Evolutionary conservation across 345 rosid genomes (phyloP), one percentile per base, ranked within the genome.

Genomic region (Gossypium herbaceum): DNA sequence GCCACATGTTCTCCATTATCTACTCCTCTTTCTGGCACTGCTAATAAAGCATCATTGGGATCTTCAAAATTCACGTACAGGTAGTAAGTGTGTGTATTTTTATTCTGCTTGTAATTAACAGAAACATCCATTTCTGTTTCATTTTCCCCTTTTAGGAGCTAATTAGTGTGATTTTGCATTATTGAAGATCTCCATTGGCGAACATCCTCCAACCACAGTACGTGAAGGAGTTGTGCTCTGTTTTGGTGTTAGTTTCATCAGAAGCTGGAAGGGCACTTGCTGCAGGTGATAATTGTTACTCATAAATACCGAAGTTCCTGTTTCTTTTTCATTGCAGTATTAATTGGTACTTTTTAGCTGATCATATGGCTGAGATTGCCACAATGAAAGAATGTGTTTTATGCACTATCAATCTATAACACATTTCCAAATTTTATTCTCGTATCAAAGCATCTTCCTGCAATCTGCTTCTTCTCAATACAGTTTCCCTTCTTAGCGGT

Each of bases 101-200:
- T 51, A 54, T 8, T 59, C 56, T 59, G 47, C 61, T 4, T 22
- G 61, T 12, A 3, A 45, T 68, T 73, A 29, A 51, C 79, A 52
- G 54, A 74, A 79, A 56, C 12, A 55, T 51, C 77, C 17, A 34
- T 15, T 15, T 67, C 74, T 12, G 1, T 17, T 58, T 27, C 12
- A 50, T 58, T 12, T 25, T 47, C 16, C 24, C 2, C 24, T 54
- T 68, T 43, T 11, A n/a, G 54, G 58, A 12, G 74, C 83, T 80
- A 77, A 84, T 73, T 78, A 50, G 41, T 75, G 57, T 75, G 44
- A 59, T 9, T 79, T 20, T 62, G 66, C 65, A 22, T 76, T 48
- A 63, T 41, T 82, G 72, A 75, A 91, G 97, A 83, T 90, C 93
- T 71, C 87, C 94, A 9, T 59, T 89, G 77, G 84, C 87, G 66